Base-by-base conservation (phyloP, 2,329 filamentous ascomycete genomes). In the Ophiostoma populinum region DNA sequence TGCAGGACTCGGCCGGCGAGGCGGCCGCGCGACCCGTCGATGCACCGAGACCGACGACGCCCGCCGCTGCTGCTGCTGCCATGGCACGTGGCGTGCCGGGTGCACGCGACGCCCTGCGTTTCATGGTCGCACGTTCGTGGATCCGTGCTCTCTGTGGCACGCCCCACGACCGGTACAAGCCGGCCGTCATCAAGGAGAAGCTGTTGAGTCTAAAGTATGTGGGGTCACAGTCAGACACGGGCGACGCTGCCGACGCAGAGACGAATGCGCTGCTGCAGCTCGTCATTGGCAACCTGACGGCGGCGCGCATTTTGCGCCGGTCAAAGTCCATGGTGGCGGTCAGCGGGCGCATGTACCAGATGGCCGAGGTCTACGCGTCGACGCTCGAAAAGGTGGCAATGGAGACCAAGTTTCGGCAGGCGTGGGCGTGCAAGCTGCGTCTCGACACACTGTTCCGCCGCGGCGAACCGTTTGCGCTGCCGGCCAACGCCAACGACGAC, bases 341-440 rank as follows among this genome's bases (percentile, higher is more conserved):
- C 20, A 63, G 64, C 3, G 75, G 73, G 1, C 62, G 70, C 8
- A 70, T 71, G 9, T 82, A 73, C 50, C 62, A 67, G 26, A 63
- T 80, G 22, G 70, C 70, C 35, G 67, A 73, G 42, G 59, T 62
- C 19, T 73, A 76, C 43, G 55, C 63, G 7, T 60, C 62, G 21
- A 55, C 62, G 6, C 62, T 82, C 11, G 58, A 64, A 13, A 74
- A 75, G 43, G 52, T 63, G 24, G 62, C 68, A 19, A 62, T 64
- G 36, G 58, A 58, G 35, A 48, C 60, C 8, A 71, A 73, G 45
- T 71, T 69, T 36, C 53, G 62, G 34, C 63, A 72, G 35, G 76
- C 77, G 1, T 60, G 61, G 2, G 49, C 55, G 2, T 72, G 72
- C 57, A 81, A 82, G 50, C 47, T 54, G 5, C 54, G 57, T 34